Evolutionary conservation across 805 yeast species (phyloP), one percentile per base, ranked within the genome.

Genomic region (Lipomyces oligophaga): DNA sequence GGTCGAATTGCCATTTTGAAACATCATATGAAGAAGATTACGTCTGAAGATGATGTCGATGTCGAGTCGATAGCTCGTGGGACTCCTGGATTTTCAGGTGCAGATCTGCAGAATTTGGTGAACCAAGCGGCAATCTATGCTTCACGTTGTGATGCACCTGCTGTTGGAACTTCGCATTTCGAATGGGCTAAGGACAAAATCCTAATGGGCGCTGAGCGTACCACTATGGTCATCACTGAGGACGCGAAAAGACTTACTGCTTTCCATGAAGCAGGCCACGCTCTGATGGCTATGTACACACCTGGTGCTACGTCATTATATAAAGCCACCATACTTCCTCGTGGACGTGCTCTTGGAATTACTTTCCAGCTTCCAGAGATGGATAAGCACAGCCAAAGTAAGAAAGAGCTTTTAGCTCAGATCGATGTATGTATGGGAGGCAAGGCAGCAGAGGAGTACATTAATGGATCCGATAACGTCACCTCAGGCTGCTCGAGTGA

Each of bases 151-250:
- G 83, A 85, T 57, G 97, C 97, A 1, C 77, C 87, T 30, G 76
- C 89, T 20, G 98, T 93, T 22, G 86, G 82, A 62, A 85, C 87
- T 95, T 65, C 67, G 37, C 97, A 93, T 67, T 80, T 93, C 54
- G 99, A 93, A 67, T 93, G 98, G 98, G 98, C 99, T 34, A 93
- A 93, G 67, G 99, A 93, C 68, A 93, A 93, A 70, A 93, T 94
- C 46, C 72, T 94, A 63, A 81, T 93, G 85, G 99, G 99, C 43
- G 97, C 97, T 30, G 99, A 95, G 59, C 84, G 95, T 66, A 86
- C 85, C 69, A 85, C 96, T 21, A 90, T 90, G 97, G 97, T 93
- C 32, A 78, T 93, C 72, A 89, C 98, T 24, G 97, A 93, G 65
- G 96, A 90, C 52, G 78, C 95, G 0, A 79, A 97, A 67, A 80